A percentile compares a stretch with the other conserved stretches of the same genome.
Conservation (phyloP, 768 basidiomycete species). For the Pulveroboletus sp. region DNA sequence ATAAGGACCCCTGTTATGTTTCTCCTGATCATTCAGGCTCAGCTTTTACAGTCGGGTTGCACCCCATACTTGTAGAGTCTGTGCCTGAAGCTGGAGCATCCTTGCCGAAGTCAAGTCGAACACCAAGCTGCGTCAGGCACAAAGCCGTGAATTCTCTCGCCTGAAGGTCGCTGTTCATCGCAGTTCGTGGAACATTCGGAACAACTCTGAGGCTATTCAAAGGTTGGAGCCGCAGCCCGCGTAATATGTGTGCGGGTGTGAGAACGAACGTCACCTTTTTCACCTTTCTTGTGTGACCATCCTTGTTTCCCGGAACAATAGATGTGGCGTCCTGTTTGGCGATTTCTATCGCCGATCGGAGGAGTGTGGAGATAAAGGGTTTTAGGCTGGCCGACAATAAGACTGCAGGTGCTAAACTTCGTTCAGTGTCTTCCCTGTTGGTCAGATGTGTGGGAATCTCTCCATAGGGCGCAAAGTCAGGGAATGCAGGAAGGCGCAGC, state of each 20-base stretch:
- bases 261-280: constrained; percentile 29
- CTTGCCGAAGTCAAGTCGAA: constrained; percentile 23
- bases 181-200: constrained; percentile 1
- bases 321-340: constrained; percentile 32
- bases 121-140: constrained; percentile 31
- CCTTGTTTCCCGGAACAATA: constrained; percentile 14
- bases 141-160: constrained; percentile 21
- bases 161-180: constrained; percentile 3
- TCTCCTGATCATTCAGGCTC: constrained; percentile 8
- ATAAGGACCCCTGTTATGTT: neutral
- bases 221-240: constrained; percentile 29
- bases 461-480: constrained; percentile 9
- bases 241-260: constrained; percentile 39
- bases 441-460: constrained; percentile 5
- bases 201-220: constrained; percentile 1
- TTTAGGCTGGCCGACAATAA: constrained; percentile 34
- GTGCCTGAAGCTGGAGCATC: neutral
- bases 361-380: constrained; percentile 32
- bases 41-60: constrained; percentile 2
- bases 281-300: constrained; percentile 19
- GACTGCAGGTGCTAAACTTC: constrained; percentile 34
- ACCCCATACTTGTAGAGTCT: neutral
- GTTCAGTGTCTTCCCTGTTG: constrained; percentile 21
- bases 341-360: constrained; percentile 32
- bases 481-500: constrained; percentile 22